These are phyloP conservation scores for Chaetomiaceae sp. DNA, from an alignment of 2,329 filamentous ascomycete species.

Conservation along the genomic window DNA sequence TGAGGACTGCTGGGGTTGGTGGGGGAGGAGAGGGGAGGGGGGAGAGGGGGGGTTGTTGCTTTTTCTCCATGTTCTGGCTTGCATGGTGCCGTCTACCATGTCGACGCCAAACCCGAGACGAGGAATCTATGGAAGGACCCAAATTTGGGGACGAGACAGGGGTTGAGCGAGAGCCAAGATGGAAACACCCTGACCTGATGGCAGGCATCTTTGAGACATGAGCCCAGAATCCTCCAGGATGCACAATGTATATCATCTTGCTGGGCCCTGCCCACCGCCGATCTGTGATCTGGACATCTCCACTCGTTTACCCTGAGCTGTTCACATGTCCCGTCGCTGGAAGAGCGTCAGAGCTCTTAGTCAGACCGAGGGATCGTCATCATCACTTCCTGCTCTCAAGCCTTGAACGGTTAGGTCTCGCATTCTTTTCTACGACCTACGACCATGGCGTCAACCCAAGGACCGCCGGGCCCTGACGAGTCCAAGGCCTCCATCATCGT, in stretches of 20 bases:
- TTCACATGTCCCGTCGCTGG: not conserved
- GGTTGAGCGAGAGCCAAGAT: not conserved
- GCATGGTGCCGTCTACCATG: not conserved
- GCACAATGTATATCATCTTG: not conserved
- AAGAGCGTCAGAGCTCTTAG: not conserved
- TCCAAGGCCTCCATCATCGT: constrained; percentile 11
- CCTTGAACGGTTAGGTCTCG: not conserved
- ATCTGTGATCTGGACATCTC: constrained; percentile 3
- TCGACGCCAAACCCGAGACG: not conserved
- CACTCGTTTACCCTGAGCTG: not conserved
- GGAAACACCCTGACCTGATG: not conserved
- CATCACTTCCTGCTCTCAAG: not conserved
- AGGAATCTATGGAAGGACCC: not conserved
- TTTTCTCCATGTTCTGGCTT: not conserved
- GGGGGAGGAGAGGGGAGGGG: too few relatives aligned
- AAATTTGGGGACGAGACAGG: not conserved
- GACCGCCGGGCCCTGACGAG: constrained; percentile 15
- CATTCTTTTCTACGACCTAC: not conserved
- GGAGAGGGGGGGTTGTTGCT: not conserved
- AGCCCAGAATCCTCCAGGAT: not conserved
- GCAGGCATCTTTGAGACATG: not conserved
- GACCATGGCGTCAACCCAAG: not conserved
- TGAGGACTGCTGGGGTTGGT: not conserved
- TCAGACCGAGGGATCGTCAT: not conserved
- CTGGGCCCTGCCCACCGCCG: not conserved